These are phyloP conservation scores for Harringtonia lauricola DNA, from an alignment of 2,329 filamentous ascomycete genomes.

Conservation along the genomic window DNA sequence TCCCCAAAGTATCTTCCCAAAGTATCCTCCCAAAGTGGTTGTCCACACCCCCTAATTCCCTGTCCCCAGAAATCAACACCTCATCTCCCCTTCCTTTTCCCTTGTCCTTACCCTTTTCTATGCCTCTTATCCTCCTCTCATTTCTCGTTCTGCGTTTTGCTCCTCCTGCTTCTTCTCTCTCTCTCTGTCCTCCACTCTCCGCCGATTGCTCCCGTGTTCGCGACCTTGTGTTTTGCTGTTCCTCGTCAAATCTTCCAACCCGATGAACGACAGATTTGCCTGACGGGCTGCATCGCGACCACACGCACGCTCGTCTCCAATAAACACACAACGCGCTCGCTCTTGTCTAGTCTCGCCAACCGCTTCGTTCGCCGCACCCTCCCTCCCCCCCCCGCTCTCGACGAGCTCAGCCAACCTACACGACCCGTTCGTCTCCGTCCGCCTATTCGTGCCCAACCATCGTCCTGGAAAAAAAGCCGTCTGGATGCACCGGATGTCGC, in stretches of 20 bases:
- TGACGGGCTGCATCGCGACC: slow-evolving; percentile 1
- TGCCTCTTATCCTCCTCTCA: background rate
- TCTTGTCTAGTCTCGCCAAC: background rate
- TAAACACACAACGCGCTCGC: background rate
- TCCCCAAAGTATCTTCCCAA: background rate
- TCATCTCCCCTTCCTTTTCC: slow-evolving; percentile 3
- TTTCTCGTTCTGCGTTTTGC: background rate
- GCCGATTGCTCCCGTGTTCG: background rate
- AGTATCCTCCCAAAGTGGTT: background rate
- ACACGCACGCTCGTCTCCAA: background rate
- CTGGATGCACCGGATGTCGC: slow-evolving; percentile 5
- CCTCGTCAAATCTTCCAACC: background rate
- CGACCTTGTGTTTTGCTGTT: background rate
- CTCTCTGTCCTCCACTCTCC: background rate
- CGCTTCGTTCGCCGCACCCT: background rate
- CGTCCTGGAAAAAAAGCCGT: background rate
- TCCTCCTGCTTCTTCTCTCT: background rate
- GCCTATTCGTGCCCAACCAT: background rate
- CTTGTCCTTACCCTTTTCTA: background rate
- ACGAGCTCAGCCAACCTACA: no score
- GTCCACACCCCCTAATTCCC: background rate
- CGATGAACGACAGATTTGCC: background rate
- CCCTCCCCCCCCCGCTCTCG: background rate
- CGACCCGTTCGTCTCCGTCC: background rate
- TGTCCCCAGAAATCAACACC: slow-evolving; percentile 1